Evolutionary conservation across 495 filamentous ascomycete genomes (phyloP).

Genomic region (Mycothermus thermophilus): DNA sequence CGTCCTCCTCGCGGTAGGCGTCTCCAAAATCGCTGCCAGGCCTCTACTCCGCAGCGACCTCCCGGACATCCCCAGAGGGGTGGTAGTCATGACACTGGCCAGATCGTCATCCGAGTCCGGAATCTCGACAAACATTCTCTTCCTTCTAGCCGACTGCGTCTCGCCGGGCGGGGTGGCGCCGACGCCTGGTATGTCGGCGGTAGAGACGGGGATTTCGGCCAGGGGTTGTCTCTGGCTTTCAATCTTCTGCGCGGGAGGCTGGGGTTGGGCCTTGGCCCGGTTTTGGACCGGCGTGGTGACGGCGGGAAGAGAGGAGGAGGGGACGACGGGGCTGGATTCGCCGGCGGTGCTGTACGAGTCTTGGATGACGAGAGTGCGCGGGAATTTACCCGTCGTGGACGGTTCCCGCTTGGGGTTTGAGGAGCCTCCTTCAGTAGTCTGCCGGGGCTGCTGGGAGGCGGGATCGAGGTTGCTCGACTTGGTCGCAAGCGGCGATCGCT

Average conservation of each 20-base stretch:
- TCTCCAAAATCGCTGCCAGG: too few species aligned
- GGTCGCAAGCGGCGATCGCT: conserved; percentile 23
- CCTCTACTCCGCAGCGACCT: too few species aligned
- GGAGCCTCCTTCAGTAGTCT: too few species aligned
- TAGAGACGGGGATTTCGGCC: conserved; percentile 8
- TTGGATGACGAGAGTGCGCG: conserved; percentile 22
- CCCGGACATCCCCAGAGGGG: too few species aligned
- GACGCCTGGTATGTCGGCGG: conserved; percentile 3
- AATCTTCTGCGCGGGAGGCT: too few species aligned
- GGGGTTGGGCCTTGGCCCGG: too few species aligned
- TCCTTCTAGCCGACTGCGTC: conserved; percentile 6
- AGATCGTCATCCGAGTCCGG: conserved; percentile 32
- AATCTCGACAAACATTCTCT: conserved; percentile 16
- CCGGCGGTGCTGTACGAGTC: too few species aligned
- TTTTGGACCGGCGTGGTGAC: too few species aligned
- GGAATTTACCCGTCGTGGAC: too few species aligned
- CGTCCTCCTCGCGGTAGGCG: too few species aligned
- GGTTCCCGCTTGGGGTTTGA: too few species aligned
- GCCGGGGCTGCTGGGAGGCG: too few species aligned
- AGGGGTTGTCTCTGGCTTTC: conserved; percentile 11
- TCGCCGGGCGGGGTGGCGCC: not conserved
- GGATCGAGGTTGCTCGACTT: conserved; percentile 26
- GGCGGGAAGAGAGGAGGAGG: conserved; percentile 1
- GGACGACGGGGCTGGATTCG: conserved; percentile 13
- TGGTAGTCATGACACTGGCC: conserved; percentile 11